Evolutionary conservation across 176 grass and related monocot genomes (phyloP).

Genomic region (Otatea glauca): DNA sequence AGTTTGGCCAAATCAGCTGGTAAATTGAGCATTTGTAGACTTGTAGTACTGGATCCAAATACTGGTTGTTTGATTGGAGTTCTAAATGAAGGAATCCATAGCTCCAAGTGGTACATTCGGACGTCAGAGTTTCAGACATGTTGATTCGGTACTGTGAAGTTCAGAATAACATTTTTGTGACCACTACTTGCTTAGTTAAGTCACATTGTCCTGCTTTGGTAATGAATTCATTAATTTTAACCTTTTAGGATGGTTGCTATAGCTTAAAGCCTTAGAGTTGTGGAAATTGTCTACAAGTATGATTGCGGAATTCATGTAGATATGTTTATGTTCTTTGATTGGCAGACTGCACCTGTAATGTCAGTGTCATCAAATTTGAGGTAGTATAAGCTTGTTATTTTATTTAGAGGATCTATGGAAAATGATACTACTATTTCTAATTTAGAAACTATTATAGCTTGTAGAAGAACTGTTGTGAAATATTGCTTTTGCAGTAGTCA

Average conservation of each 20-base stretch:
- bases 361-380: not conserved
- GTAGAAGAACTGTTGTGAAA: not conserved
- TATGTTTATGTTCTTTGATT: not conserved
- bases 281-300: too few relatives aligned
- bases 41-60: not conserved
- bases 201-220: not conserved
- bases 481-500: not conserved
- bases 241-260: not conserved
- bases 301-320: not conserved
- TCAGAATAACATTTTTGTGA: not conserved
- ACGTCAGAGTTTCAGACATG: not conserved
- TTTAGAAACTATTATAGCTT: not conserved
- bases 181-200: not conserved
- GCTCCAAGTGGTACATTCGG: not conserved
- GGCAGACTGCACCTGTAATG: not conserved
- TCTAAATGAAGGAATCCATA: constrained; percentile 9
- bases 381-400: not conserved
- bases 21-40: not conserved
- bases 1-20: not conserved
- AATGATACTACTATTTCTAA: not conserved
- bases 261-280: not conserved
- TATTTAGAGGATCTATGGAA: not conserved
- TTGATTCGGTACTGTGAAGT: not conserved
- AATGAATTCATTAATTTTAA: not conserved
- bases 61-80: not conserved